Base-by-base conservation (phyloP, 331 rosid species). In the Phaseolus coccineus region DNA sequence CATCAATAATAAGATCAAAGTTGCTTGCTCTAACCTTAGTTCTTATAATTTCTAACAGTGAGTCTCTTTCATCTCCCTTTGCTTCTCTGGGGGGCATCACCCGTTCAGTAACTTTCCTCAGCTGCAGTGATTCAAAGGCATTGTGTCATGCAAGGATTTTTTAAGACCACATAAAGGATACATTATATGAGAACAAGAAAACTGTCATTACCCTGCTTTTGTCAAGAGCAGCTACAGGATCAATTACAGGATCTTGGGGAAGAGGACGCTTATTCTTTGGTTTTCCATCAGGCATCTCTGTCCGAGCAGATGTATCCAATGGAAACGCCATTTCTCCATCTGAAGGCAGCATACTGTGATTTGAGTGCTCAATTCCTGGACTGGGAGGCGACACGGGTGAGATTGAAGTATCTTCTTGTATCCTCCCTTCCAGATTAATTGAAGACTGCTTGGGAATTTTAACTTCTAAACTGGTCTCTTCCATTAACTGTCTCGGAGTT, bases 71-170 rank as follows among this genome's bases (percentile, higher is more conserved):
- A 35, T 93, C 97, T 47, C 47, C 85, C 91, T 87, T 87, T 58
- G 91, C 93, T 86, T 69, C 92, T 71, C 77, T 81, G 33, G 80
- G 91, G 73, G 97, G 90, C 79, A 90, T 82, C 82, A 88, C 85
- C 53, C 97, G 92, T 40, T 91, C 97, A 47, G 87, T 70, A 66
- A 85, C 99, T 82, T 93, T 96, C 84, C 92, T 96, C 89, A 96
- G 81, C 98, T 96, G 95, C 86, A 91, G 69, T 64, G 64, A 75
- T 57, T 69, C 76, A 78, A 84, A 37, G 79, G 78, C 15, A 64
- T 55, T 25, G 80, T 39, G 77, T 71, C 71, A 69, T 67, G 59
- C 76, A 83, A 79, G 51, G 70, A 80, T 52, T 55, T 52, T 55
- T 55, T 57, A 78, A 76, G 75, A 50, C 58, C 35, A 51, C 69